Base-by-base conservation (phyloP, 176 grass and related monocot genomes). In the Oryza coarctata region DNA sequence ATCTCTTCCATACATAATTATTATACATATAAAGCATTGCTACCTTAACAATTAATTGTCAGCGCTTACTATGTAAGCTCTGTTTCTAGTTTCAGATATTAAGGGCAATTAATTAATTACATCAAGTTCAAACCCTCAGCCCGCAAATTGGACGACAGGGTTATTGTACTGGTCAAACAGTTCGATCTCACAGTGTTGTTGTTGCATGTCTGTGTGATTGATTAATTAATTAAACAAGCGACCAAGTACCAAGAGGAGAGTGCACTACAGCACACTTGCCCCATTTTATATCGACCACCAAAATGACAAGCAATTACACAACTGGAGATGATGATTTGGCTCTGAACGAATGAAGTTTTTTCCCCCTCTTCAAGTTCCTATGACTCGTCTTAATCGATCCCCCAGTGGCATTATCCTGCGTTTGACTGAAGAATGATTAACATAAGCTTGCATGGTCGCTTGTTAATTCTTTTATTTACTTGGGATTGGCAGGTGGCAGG, bases 201-300 rank as follows among this genome's bases (percentile, higher is more conserved):
- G 20, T 18, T 63, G 78, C 33, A 49, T 33, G 78, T 78, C 72
- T 18, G 43, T 45, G 43, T 40, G 74, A 58, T 84, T 47, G 17
- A 62, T 39, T 39, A 39, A 38, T 76, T 86, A 38, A 82, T 83
- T 73, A 83, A 86, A 78, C 62, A 34, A 45, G 25, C 74, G 47
- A 73, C 74, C 88, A 79, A 86, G 88, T 90, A 86, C 88, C 79
- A 82, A 90, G 78, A 75, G 49, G 71, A 30, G 26, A 68, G 68
- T 33, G 33, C 70, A 74, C 33, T 41, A 45, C 49, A 87, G 33
- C 62, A 61, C 10, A 45, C 39, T 2, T 23, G 27, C 27, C 22
- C 55, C 7, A 74, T 27, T 73, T 79, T 18, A 44, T 47, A 73
- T 62, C 60, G 55, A 25, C n/a, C 55, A n/a, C 9, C 22, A 78